Base-by-base conservation (phyloP, 1,284 basidiomycete species). In the Taiwanofungus camphoratus region DNA sequence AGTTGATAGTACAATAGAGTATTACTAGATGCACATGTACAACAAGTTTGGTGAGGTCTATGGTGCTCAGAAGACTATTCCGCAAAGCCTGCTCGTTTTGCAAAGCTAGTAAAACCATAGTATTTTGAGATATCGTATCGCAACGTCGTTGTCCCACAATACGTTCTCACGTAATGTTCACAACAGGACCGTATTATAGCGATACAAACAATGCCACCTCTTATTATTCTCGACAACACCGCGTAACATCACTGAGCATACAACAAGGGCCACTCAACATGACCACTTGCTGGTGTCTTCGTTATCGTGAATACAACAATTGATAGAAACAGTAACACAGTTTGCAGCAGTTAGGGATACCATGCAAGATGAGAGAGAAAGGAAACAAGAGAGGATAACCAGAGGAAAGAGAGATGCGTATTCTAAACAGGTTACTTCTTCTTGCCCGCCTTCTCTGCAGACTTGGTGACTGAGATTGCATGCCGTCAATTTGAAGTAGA, bases 381-480 rank as follows among this genome's bases (percentile, higher is more conserved):
- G 50, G 50, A 58, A 57, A 46, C 52, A 62, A 54, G 57, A 59
- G 61, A 59, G 55, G 56, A 58, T 66, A 66, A 72, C 68, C 73
- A 55, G 67, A 70, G 62, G 67, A 59, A 58, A 54, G 51, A 54
- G 50, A 58, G 35, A 51, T n/a, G n/a, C n/a, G 53, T 44, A 52
- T 49, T 82, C 80, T 81, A 82, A 53, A 57, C 52, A 61, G 59
- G 77, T 86, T 90, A 92, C 79, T 92, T 92, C 89, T 92, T 92
- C 88, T 92, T 92, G 73, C 77, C 64, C 57, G 90, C 91, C 79
- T 95, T 96, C 80, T 92, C 92, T 51, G 92, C 94, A 53, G 92
- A 84, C 82, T 94, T 93, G 60, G 91, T 94, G 60, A 89, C 89
- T 91, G 64, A 27, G 29, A 31, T 15, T 45, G 36, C 18, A 26